Percentiles rank a stretch among this genome's conserved stretches.
These are phyloP conservation scores for Fusarium sarcochroum DNA, from an alignment of 2,329 filamentous ascomycete species.

Conservation along the genomic window DNA sequence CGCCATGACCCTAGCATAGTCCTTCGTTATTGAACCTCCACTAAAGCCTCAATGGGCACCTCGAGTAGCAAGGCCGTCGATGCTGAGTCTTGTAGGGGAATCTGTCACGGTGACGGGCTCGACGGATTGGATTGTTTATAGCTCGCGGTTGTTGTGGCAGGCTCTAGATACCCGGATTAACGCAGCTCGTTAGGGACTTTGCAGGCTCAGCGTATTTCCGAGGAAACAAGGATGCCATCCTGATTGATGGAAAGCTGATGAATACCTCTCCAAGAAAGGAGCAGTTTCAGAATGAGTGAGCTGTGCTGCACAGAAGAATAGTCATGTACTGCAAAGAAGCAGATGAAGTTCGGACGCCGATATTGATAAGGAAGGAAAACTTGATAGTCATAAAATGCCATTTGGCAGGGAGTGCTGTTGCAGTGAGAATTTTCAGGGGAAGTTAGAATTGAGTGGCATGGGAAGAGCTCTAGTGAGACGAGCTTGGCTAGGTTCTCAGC, in stretches of 20 bases:
- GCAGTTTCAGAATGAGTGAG: not conserved
- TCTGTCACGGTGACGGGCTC: not conserved
- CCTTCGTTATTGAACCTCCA: not conserved
- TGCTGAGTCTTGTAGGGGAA: not conserved
- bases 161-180: not conserved
- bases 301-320: not conserved
- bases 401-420: not conserved
- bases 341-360: not conserved
- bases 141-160: not conserved
- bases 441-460: constrained; percentile 5
- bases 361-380: not conserved
- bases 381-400: not conserved
- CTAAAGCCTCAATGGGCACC: not conserved
- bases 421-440: not conserved
- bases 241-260: not conserved
- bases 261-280: not conserved
- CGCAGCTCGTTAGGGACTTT: not conserved
- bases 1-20: not conserved
- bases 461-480: constrained; percentile 7
- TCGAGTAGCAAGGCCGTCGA: not conserved
- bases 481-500: not conserved
- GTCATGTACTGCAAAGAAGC: not conserved
- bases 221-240: not conserved
- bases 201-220: not conserved
- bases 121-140: constrained; percentile 2